Conservation (phyloP, 2,329 filamentous ascomycete species). For the Ceratocystiopsis sp. region DNA sequence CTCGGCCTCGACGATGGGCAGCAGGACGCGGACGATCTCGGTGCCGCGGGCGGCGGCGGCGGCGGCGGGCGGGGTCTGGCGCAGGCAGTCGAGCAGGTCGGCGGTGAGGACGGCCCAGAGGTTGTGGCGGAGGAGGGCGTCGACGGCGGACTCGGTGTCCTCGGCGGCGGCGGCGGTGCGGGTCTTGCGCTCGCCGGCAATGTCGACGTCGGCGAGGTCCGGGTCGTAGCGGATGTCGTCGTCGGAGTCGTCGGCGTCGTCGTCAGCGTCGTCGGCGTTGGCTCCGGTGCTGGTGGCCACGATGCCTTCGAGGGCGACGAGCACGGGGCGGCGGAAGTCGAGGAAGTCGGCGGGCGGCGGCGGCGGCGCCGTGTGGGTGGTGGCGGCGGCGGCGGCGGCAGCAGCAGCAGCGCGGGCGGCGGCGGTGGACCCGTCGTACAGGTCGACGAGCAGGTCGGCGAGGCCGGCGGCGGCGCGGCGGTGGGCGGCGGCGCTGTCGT, state of each 20-base stretch:
- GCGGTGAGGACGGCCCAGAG: slow-evolving; percentile 33
- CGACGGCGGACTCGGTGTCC: slow-evolving; percentile 22
- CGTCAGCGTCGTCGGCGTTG: background rate
- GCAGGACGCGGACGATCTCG: slow-evolving; percentile 38
- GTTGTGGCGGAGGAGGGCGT: slow-evolving; percentile 29
- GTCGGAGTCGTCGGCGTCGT: slow-evolving; percentile 8
- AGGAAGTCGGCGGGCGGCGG: slow-evolving; percentile 15
- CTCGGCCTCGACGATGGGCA: slow-evolving; percentile 32
- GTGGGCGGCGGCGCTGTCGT: slow-evolving; percentile 38
- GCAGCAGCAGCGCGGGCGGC: no score
- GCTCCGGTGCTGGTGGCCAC: slow-evolving; percentile 22
- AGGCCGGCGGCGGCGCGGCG: slow-evolving; percentile 40
- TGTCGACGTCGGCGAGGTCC: background rate
- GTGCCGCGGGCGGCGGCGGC: slow-evolving; percentile 27
- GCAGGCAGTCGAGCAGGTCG: slow-evolving; percentile 31
- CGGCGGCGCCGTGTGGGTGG: no score
- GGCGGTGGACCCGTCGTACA: slow-evolving; percentile 25
- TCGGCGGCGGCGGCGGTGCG: background rate
- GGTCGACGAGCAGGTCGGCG: slow-evolving; percentile 44
- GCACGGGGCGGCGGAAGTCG: slow-evolving; percentile 38
- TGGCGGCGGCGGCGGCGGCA: no score
- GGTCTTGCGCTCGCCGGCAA: background rate
- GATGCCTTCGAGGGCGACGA: slow-evolving; percentile 43
- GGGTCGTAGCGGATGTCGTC: slow-evolving; percentile 15
- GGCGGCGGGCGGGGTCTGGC: background rate